A percentile compares a stretch with the other conserved stretches of the same genome.
phyloP scores from a whole-genome alignment of 768 basidiomycete genomes.

The Amanita rubescens region DNA sequence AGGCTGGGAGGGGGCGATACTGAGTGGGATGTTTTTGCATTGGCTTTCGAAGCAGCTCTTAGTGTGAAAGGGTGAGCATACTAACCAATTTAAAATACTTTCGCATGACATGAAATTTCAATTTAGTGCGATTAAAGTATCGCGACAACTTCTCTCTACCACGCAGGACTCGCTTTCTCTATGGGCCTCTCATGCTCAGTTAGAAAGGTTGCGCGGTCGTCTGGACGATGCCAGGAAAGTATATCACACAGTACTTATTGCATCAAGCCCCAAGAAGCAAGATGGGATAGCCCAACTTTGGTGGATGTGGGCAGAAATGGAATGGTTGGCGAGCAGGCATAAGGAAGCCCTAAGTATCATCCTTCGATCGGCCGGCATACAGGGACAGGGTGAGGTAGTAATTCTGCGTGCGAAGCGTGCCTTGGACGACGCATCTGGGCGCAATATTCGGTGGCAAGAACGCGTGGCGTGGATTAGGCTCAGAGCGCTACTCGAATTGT shows the following conservation, averaged over 20 bases:
- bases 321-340: conserved; percentile 55
- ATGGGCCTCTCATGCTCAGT: conserved; percentile 73
- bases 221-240: conserved; percentile 69
- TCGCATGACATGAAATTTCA: not conserved
- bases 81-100: not conserved
- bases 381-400: conserved; percentile 44
- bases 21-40: conserved; percentile 57
- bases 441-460: conserved; percentile 40
- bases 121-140: conserved; percentile 60
- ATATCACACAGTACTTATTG: conserved; percentile 58
- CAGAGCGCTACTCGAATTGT: conserved; percentile 55
- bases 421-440: conserved; percentile 41
- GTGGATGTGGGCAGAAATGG: conserved; percentile 84
- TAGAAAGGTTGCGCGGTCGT: conserved; percentile 61
- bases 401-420: conserved; percentile 57
- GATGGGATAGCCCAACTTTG: conserved; percentile 44
- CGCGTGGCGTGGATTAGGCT: conserved; percentile 61
- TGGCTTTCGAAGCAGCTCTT: conserved; percentile 62
- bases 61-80: conserved; percentile 47
- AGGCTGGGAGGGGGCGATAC: conserved; percentile 39
- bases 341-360: conserved; percentile 48
- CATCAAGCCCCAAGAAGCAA: conserved; percentile 27
- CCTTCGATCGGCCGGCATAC: conserved; percentile 44
- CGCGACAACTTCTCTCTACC: conserved; percentile 51
- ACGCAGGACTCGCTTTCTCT: conserved; percentile 50